phyloP scores from a whole-genome alignment of 2,329 filamentous ascomycete species.

The Gaeumannomyces tritici region DNA sequence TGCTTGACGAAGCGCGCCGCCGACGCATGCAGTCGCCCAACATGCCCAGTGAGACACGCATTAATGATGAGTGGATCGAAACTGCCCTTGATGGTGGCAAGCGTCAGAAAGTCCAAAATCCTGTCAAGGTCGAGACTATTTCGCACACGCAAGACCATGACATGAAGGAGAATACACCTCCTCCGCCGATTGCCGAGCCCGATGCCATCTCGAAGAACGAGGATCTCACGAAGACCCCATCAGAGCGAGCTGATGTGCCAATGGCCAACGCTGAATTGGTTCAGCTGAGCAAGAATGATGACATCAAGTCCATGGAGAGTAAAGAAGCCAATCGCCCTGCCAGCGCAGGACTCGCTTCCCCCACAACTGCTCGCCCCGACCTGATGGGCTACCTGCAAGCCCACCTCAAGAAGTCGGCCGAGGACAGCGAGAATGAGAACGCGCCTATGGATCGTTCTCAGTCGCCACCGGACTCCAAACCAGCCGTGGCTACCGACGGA shows the following conservation, averaged over 20 bases:
- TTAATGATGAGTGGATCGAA: conserved; percentile 30
- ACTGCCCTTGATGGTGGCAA: conserved; percentile 27
- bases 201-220: not conserved
- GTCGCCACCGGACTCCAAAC: not conserved
- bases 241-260: not conserved
- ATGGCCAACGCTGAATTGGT: not conserved
- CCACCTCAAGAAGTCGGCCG: not conserved
- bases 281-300: not conserved
- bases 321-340: not conserved
- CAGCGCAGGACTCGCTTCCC: not conserved
- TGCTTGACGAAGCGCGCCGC: conserved; percentile 17
- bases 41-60: conserved; percentile 12
- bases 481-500: not conserved
- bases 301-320: not conserved
- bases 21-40: conserved; percentile 12
- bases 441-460: not conserved
- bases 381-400: not conserved
- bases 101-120: conserved; percentile 25
- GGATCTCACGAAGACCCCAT: not conserved
- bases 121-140: not conserved
- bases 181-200: not conserved
- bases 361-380: not conserved
- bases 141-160: not conserved
- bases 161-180: not conserved
- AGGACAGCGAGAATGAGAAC: not conserved